Evolutionary conservation across 345 rosid genomes (phyloP).

Genomic region (Rhizophora apiculata): DNA sequence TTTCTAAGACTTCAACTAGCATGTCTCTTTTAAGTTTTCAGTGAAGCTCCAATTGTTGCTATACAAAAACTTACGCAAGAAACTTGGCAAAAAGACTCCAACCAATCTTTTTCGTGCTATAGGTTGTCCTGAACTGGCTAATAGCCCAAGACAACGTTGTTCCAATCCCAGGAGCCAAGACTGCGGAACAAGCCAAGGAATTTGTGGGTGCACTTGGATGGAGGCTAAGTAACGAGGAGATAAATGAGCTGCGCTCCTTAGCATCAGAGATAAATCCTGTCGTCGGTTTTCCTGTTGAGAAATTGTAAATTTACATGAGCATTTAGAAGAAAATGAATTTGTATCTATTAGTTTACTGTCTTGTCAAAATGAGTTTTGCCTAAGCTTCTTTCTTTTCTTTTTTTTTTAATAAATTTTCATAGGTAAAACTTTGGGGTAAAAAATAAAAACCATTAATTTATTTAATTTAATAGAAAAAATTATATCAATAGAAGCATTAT

Average conservation of each 20-base stretch:
- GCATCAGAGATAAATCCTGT: slow-evolving; percentile 60
- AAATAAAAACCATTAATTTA: too few species aligned
- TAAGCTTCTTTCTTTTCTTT: too few species aligned
- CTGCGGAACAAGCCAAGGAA: slow-evolving; percentile 70
- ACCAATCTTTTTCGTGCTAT: slow-evolving; percentile 8
- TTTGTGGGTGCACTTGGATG: slow-evolving; percentile 85
- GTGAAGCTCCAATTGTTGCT: neutral
- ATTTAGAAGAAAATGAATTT: too few species aligned
- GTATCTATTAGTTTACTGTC: too few species aligned
- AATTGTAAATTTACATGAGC: slow-evolving; percentile 24
- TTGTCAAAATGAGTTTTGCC: too few species aligned
- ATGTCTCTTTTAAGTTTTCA: neutral
- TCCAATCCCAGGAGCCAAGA: slow-evolving; percentile 97
- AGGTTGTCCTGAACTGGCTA: slow-evolving; percentile 94
- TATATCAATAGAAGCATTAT: too few species aligned
- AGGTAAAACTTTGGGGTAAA: too few species aligned
- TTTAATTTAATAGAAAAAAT: too few species aligned
- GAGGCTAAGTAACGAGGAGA: slow-evolving; percentile 62
- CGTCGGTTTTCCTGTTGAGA: slow-evolving; percentile 76
- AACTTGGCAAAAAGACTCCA: slow-evolving; percentile 1
- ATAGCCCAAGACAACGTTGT: slow-evolving; percentile 82
- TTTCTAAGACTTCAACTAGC: neutral
- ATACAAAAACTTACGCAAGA: neutral
- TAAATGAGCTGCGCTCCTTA: slow-evolving; percentile 69
- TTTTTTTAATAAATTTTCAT: too few species aligned